Percentiles rank a stretch among this genome's conserved stretches.
Conservation (phyloP, 2,329 filamentous ascomycete genomes). For the Calonectria pteridis region DNA sequence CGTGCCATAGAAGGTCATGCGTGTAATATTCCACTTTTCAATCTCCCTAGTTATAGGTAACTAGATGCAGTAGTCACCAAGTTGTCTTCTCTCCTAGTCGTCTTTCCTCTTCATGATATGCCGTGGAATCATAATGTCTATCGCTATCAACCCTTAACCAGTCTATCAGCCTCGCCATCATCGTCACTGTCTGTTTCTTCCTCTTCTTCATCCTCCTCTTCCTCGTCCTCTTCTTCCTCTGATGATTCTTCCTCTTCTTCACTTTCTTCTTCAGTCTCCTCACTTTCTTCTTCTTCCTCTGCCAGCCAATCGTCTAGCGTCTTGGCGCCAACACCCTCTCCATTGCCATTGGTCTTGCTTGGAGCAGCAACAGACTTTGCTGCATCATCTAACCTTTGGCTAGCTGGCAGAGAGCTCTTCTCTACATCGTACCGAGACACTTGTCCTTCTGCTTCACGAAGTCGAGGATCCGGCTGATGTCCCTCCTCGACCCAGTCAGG, state of each 20-base stretch:
- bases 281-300: slow-evolving; percentile 73
- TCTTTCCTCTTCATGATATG: neutral
- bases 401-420: slow-evolving; percentile 64
- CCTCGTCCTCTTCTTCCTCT: slow-evolving; percentile 64
- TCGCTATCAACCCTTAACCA: slow-evolving; percentile 54
- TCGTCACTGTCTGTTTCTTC: slow-evolving; percentile 64
- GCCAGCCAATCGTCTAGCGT: slow-evolving; percentile 94
- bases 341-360: slow-evolving; percentile 62
- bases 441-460: slow-evolving; percentile 72
- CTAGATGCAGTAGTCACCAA: too few species aligned
- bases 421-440: slow-evolving; percentile 49
- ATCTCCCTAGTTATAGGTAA: neutral
- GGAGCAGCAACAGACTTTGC: slow-evolving; percentile 50
- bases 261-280: slow-evolving; percentile 66
- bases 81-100: neutral
- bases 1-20: neutral
- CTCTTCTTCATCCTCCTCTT: slow-evolving; percentile 63
- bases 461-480: slow-evolving; percentile 79
- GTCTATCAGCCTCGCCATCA: slow-evolving; percentile 58
- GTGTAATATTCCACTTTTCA: slow-evolving; percentile 6
- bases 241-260: slow-evolving; percentile 61
- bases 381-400: slow-evolving; percentile 73
- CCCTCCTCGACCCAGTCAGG: slow-evolving; percentile 89
- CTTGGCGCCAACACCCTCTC: slow-evolving; percentile 73
- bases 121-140: slow-evolving; percentile 33